A percentile compares a stretch with the other conserved stretches of the same genome.
Conservation (phyloP, 495 filamentous ascomycete species). For the Penicillium goetzii region DNA sequence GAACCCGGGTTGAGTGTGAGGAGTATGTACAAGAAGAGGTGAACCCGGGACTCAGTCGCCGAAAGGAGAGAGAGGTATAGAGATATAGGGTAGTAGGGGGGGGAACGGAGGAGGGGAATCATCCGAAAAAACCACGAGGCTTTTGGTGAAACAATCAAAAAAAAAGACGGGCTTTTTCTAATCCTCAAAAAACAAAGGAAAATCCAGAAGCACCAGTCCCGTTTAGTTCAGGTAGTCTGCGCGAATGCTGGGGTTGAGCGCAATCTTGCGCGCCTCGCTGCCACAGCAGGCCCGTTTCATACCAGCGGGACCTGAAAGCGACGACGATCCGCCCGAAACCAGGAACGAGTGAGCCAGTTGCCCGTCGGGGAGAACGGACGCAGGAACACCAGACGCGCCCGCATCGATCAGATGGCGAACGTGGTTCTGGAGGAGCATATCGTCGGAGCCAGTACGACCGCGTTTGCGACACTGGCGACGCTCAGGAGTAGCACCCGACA, state of each 20-base stretch:
- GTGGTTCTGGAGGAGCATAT: constrained; percentile 69
- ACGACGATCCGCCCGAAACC: constrained; percentile 19
- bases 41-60: constrained; percentile 18
- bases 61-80: not conserved
- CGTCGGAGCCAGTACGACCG: constrained; percentile 68
- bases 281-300: constrained; percentile 55
- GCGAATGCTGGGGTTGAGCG: constrained; percentile 43
- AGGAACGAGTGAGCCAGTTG: constrained; percentile 47
- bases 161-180: constrained; percentile 34
- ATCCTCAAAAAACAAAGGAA: constrained; percentile 28
- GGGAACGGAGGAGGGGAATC: constrained; percentile 1
- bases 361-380: constrained; percentile 43
- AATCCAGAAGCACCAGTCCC: constrained; percentile 18
- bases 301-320: constrained; percentile 44
- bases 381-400: constrained; percentile 33
- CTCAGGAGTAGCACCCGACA: constrained; percentile 51
- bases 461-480: constrained; percentile 61
- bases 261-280: constrained; percentile 48
- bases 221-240: constrained; percentile 40
- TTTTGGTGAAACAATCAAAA: constrained; percentile 21
- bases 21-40: constrained; percentile 24
- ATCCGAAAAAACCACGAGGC: constrained; percentile 13
- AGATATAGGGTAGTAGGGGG: not conserved
- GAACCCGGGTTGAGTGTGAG: constrained; percentile 12
- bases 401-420: constrained; percentile 62